A percentile compares a stretch with the other conserved stretches of the same genome.
These are phyloP conservation scores for Mucor plumbeus DNA, from an alignment of 371 early-diverging fungal genomes.

Conservation along the genomic window DNA sequence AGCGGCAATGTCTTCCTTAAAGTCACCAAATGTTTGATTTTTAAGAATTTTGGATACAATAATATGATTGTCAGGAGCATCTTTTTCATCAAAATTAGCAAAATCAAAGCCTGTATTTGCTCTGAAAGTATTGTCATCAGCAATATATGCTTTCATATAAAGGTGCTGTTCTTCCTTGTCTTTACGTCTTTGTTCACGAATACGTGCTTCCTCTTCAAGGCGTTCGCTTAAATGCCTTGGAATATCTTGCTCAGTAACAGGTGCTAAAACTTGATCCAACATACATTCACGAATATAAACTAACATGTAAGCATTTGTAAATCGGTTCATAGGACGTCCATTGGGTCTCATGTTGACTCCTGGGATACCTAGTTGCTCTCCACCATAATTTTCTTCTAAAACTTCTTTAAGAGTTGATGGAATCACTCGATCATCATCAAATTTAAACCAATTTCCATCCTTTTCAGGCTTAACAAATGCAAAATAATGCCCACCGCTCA, in stretches of 20 bases:
- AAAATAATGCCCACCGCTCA: slow-evolving; percentile 97
- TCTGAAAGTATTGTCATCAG: slow-evolving; percentile 68
- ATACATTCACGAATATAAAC: slow-evolving; percentile 89
- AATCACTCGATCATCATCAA: slow-evolving; percentile 97
- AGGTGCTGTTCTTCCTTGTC: slow-evolving; percentile 76
- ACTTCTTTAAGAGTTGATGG: slow-evolving; percentile 87
- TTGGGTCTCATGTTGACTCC: slow-evolving; percentile 29
- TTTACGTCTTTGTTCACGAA: slow-evolving; percentile 52
- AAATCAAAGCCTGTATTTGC: slow-evolving; percentile 86
- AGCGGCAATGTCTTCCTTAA: slow-evolving; percentile 30
- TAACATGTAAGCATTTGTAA: slow-evolving; percentile 97
- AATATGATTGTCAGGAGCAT: slow-evolving; percentile 20
- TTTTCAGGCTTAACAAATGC: slow-evolving; percentile 85
- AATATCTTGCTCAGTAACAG: slow-evolving; percentile 70
- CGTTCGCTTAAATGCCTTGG: slow-evolving; percentile 74
- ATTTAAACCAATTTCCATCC: slow-evolving; percentile 85
- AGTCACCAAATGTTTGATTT: slow-evolving; percentile 42
- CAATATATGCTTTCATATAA: slow-evolving; percentile 61
- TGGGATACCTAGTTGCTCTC: slow-evolving; percentile 55
- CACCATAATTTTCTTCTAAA: slow-evolving; percentile 95
- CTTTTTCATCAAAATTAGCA: slow-evolving; percentile 41
- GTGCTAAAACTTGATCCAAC: slow-evolving; percentile 72
- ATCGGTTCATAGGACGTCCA: slow-evolving; percentile 63
- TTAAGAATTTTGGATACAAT: slow-evolving; percentile 26
- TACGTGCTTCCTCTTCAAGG: slow-evolving; percentile 62